These are phyloP conservation scores for Skeletonema tropicum DNA, from an alignment of 108 stramenopile species.

Conservation along the genomic window DNA sequence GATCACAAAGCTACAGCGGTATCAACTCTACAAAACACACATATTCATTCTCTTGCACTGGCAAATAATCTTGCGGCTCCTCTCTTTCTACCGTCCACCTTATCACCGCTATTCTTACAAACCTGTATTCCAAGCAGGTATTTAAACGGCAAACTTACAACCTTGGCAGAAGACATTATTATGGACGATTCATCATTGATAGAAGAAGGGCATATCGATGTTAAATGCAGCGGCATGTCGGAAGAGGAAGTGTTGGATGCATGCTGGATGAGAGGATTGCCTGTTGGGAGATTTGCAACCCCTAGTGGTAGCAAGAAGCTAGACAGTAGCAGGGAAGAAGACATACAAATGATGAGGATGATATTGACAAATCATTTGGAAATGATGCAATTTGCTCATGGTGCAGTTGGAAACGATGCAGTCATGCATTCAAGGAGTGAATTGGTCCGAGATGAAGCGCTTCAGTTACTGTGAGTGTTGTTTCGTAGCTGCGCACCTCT, in stretches of 20 bases:
- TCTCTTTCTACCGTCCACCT: constrained; percentile 13
- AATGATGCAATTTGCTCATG: constrained; percentile 31
- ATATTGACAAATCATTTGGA: constrained; percentile 35
- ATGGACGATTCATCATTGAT: constrained; percentile 35
- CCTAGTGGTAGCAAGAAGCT: neutral
- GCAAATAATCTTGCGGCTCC: constrained; percentile 25
- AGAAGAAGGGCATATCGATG: constrained; percentile 26
- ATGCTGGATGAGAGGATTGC: constrained; percentile 33
- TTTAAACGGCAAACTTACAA: constrained; percentile 15
- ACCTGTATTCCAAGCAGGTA: constrained; percentile 16
- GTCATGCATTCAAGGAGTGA: constrained; percentile 18
- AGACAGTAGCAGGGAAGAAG: constrained; percentile 2
- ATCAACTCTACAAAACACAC: constrained; percentile 21
- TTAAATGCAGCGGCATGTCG: constrained; percentile 16
- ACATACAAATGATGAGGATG: constrained; percentile 12
- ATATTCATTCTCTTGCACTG: constrained; percentile 36
- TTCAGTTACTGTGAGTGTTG: constrained; percentile 27
- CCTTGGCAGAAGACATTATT: constrained; percentile 34
- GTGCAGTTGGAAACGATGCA: neutral
- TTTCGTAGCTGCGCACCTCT: neutral
- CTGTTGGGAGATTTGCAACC: constrained; percentile 15
- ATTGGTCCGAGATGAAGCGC: constrained; percentile 29
- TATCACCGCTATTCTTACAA: constrained; percentile 20
- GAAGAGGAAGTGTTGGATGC: constrained; percentile 37
- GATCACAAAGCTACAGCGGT: neutral